Base-by-base conservation (phyloP, 1,284 basidiomycete genomes). In the Agroathelia rolfsii region DNA sequence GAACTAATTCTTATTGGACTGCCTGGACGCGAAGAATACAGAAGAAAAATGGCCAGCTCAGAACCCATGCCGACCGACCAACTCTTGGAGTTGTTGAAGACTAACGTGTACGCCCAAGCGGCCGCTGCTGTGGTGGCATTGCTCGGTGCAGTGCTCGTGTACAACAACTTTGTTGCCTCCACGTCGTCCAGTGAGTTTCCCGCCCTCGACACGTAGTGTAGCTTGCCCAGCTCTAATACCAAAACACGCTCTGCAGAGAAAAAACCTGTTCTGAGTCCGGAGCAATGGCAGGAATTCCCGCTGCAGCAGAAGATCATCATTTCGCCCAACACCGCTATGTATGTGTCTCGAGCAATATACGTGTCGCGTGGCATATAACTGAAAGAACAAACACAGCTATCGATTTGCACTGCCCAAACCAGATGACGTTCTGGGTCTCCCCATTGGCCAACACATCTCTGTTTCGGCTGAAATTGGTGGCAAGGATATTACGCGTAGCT, bases 291-390 rank as follows among this genome's bases (percentile, higher is more conserved):
- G 51, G 65, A 81, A 40, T 96, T 87, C 64, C 71, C 80, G 30
- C 73, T 98, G 36, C 62, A 68, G 40, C 70, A 86, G 49, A 95
- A 93, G 62, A 80, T 76, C 30, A 64, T 75, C 45, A 67, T 97
- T 39, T 95, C 92, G n/a, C 84, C 83, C 42, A 98, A 98, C 63
- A 95, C 92, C 31, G 90, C 92, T 39, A 69, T 92, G 85, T 94
- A 49, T 42, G 77, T 60, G 15, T 32, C 12, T 23, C 13, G 35
- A 20, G 27, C 25, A n/a, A 20, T 33, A 27, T 41, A 14, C n/a
- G 21, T 16, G 30, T 25, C 27, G 23, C 24, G 10, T 26, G 28
- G 17, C 27, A 32, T 24, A 19, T 32, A 31, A 21, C 36, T 32
- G 23, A 35, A 43, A 31, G 30, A 25, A 37, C 36, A 27, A 37